These are phyloP conservation scores for Thinopyrum elongatum DNA, from an alignment of 176 grass and related monocot species.

Conservation along the genomic window DNA sequence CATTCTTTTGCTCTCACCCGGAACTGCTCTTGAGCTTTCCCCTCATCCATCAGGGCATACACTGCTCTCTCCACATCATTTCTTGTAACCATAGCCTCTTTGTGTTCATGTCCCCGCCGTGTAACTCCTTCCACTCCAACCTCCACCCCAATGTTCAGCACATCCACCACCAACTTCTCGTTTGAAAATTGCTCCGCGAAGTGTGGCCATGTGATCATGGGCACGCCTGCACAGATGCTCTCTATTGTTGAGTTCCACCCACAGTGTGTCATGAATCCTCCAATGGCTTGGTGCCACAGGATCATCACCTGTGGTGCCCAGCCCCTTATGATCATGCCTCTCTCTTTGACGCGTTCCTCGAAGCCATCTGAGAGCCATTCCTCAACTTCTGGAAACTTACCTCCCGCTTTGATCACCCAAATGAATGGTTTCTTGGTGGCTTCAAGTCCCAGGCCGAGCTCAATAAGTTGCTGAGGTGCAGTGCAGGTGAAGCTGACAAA, in stretches of 20 bases:
- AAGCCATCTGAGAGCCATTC: conserved; percentile 59
- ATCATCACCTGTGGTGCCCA: conserved; percentile 68
- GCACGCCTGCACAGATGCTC: conserved; percentile 43
- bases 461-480: conserved; percentile 44
- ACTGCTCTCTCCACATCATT: conserved; percentile 27
- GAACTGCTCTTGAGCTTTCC: conserved; percentile 35
- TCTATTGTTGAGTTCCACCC: conserved; percentile 71
- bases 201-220: conserved; percentile 70
- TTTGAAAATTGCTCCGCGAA: conserved; percentile 60
- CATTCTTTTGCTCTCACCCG: conserved; percentile 44
- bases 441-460: conserved; percentile 67
- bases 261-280: conserved; percentile 63
- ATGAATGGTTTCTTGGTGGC: conserved; percentile 52
- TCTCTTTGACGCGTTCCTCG: conserved; percentile 34
- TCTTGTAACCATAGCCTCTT: conserved; percentile 33
- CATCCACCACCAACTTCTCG: conserved; percentile 56
- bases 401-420: conserved; percentile 59
- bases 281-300: conserved; percentile 55
- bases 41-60: conserved; percentile 42
- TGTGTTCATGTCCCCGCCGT: conserved; percentile 21
- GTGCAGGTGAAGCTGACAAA: conserved; percentile 55
- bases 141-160: conserved; percentile 48
- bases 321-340: conserved; percentile 49
- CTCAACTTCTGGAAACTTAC: conserved; percentile 44
- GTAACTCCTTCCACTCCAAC: conserved; percentile 30